These are phyloP conservation scores for Mentha longifolia DNA, from an alignment of 257 asterid species.

Conservation along the genomic window DNA sequence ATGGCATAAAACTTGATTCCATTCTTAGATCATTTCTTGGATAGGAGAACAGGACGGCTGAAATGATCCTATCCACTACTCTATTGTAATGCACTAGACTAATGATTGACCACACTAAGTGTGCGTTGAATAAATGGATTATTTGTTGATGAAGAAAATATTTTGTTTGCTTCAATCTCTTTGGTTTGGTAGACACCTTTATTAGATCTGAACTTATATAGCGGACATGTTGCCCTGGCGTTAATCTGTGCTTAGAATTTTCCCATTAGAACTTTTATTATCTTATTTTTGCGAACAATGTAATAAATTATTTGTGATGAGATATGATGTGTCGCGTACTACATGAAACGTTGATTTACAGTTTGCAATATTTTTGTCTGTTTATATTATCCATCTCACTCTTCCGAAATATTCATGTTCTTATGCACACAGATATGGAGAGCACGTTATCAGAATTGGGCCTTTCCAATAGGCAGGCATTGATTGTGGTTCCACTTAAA, in stretches of 20 bases:
- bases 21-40: neutral
- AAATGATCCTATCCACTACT: neutral
- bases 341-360: constrained; percentile 11
- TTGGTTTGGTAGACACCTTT: neutral
- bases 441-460: constrained; percentile 72
- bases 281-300: neutral
- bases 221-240: neutral
- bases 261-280: neutral
- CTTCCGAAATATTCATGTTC: constrained; percentile 6
- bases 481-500: constrained; percentile 59
- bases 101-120: constrained; percentile 2
- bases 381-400: neutral
- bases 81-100: neutral
- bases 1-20: neutral
- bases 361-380: neutral
- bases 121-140: neutral
- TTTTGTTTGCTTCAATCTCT: neutral
- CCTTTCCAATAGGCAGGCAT: constrained; percentile 76
- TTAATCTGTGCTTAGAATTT: neutral
- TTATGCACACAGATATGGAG: constrained; percentile 58
- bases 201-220: neutral
- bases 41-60: neutral
- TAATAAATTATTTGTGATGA: neutral
- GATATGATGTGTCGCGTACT: constrained; percentile 5
- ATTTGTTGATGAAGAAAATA: neutral